Evolutionary conservation across 2,329 filamentous ascomycete genomes (phyloP), one percentile per base, ranked within the genome.

Genomic region (Colletotrichum scovillei): DNA sequence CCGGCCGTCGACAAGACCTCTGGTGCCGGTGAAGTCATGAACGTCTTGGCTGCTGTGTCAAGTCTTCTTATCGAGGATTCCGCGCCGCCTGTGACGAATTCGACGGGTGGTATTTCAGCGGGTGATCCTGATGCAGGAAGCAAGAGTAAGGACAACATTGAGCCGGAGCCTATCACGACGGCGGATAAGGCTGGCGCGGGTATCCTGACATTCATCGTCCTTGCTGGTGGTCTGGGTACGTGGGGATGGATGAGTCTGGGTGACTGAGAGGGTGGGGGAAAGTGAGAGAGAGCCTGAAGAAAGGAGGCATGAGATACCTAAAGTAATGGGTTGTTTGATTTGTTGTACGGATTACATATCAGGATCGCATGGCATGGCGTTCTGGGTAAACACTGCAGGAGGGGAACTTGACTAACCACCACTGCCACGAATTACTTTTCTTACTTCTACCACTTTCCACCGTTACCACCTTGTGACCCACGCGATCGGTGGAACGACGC

Each of bases 21-120:
- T 28, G 88, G 89, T 19, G 88, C 90, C 9, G 89, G 90, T 11
- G 88, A 92, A 78, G 84, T 88, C 77, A 90, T 92, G 84, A 88
- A 86, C 49, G 89, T 88, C 0, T 80, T 91, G 6, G 86, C 86
- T 7, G 86, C 90, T 4, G 86, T 92, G 14, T 86, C 86, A 14
- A 85, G 84, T 4, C 82, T 87, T 6, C 77, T 91, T 19, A 83
- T 89, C 14, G 78, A 81, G 7, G 78, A 84, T 9, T 84, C 81
- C 1, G 79, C 77, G 1, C 79, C 79, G 0, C 85, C 87, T 0
- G 84, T 86, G 1, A 88, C 86, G 0, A 85, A 85, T 4, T 71
- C 59, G 0, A 88, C 85, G 1, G 89, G 89, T 16, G 90, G 90
- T 55, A 90, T 83, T 0, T 86, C 84, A 3, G 80, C 78, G 71